phyloP scores from a whole-genome alignment of 2,329 filamentous ascomycete genomes.

The Exophiala spinifera region DNA sequence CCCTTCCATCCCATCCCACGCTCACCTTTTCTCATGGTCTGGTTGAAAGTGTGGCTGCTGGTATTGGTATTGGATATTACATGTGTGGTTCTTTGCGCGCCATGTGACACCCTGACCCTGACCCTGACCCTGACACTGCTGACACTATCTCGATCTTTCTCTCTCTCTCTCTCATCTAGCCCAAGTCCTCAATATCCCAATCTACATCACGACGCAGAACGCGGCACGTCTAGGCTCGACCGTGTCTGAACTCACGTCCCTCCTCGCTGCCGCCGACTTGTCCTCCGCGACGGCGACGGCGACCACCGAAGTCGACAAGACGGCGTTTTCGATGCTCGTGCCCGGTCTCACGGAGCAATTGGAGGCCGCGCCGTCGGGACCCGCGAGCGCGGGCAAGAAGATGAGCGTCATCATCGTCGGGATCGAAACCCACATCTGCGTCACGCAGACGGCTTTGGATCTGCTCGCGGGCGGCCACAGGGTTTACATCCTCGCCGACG shows the following conservation, averaged over 20 bases:
- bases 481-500: constrained; percentile 86
- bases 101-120: too few species aligned
- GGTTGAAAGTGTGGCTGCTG: too few species aligned
- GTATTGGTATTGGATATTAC: too few species aligned
- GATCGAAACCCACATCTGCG: constrained; percentile 91
- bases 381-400: constrained; percentile 30
- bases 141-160: not conserved
- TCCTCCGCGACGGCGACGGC: constrained; percentile 54
- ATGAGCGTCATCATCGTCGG: constrained; percentile 75
- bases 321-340: constrained; percentile 76
- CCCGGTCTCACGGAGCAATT: constrained; percentile 54
- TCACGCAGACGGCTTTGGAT: constrained; percentile 88
- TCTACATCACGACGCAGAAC: constrained; percentile 85
- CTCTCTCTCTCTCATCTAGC: constrained; percentile 29
- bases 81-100: too few species aligned
- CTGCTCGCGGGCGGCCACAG: constrained; percentile 69
- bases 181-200: constrained; percentile 67
- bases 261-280: constrained; percentile 46
- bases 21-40: not conserved
- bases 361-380: not conserved
- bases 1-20: not conserved
- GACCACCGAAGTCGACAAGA: constrained; percentile 79
- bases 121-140: too few species aligned
- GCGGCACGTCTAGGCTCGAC: constrained; percentile 73
- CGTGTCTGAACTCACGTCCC: constrained; percentile 66